phyloP scores from a whole-genome alignment of 495 filamentous ascomycete species.

The Wilcoxina mikolae region DNA sequence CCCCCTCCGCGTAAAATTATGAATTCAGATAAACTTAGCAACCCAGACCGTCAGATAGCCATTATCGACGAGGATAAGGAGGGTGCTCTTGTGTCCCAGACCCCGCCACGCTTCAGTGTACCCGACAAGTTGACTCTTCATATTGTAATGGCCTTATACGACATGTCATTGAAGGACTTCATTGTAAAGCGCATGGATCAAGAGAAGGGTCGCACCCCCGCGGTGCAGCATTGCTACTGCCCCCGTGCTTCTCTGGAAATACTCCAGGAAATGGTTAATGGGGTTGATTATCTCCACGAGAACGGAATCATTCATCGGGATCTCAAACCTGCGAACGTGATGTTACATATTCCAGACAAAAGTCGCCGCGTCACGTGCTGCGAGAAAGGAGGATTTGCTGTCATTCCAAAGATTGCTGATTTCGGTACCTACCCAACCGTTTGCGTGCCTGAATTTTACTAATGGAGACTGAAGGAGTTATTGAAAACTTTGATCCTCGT shows the following conservation, averaged over 20 bases:
- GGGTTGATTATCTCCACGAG: conserved; percentile 73
- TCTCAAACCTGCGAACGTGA: conserved; percentile 98
- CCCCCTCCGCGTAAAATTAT: no score
- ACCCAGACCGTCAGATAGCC: background rate
- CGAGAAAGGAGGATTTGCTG: background rate
- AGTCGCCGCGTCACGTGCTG: background rate
- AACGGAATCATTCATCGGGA: conserved; percentile 90
- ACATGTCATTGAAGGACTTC: conserved; percentile 34
- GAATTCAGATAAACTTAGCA: background rate
- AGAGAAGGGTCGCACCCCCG: background rate
- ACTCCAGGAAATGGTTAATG: conserved; percentile 49
- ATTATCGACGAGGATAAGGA: background rate
- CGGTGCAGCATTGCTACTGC: conserved; percentile 37
- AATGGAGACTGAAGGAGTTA: background rate
- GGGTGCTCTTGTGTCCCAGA: background rate
- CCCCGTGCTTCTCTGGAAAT: conserved; percentile 34
- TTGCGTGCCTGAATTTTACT: no score
- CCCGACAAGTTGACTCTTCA: conserved; percentile 36
- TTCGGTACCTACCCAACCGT: conserved; percentile 38
- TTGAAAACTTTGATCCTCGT: background rate
- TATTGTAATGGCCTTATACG: conserved; percentile 43
- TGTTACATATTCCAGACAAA: conserved; percentile 46
- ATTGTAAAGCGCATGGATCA: conserved; percentile 14
- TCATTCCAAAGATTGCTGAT: conserved; percentile 39
- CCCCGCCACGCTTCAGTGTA: background rate